Conservation (phyloP, 2,329 filamentous ascomycete genomes). For the Escovopsis sp. region DNA sequence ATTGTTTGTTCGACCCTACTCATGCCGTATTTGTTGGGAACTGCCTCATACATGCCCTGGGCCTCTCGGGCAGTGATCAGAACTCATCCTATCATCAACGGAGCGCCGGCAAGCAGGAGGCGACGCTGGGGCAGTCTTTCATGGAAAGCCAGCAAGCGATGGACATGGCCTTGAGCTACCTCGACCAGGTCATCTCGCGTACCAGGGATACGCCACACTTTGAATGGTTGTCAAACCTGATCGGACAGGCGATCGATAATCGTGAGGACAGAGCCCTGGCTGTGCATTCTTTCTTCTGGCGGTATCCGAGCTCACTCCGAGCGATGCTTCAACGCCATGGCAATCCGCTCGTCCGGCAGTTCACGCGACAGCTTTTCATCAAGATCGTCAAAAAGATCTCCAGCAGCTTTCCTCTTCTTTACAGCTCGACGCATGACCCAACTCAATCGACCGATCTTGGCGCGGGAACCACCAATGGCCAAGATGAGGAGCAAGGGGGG, state of each 20-base stretch:
- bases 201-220: constrained; percentile 54
- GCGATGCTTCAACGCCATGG: constrained; percentile 50
- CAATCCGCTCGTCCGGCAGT: constrained; percentile 39
- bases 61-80: too few relatives aligned
- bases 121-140: too few relatives aligned
- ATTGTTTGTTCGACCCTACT: constrained; percentile 62
- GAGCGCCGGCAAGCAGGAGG: too few relatives aligned
- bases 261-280: constrained; percentile 40
- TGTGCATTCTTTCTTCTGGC: constrained; percentile 46
- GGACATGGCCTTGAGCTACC: constrained; percentile 43
- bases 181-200: constrained; percentile 63
- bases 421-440: too few relatives aligned
- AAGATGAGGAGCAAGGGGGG: too few relatives aligned
- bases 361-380: constrained; percentile 21
- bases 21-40: constrained; percentile 53
- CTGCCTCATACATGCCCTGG: constrained; percentile 41
- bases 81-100: too few relatives aligned
- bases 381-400: too few relatives aligned
- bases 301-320: constrained; percentile 41
- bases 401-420: too few relatives aligned
- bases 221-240: constrained; percentile 34
- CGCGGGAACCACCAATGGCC: too few relatives aligned
- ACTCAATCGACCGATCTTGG: too few relatives aligned
- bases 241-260: constrained; percentile 31
- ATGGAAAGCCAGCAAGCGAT: constrained; percentile 25